A percentile compares a stretch with the other conserved stretches of the same genome.
Evolutionary conservation across 2,329 filamentous ascomycete genomes (phyloP).

Genomic region (Diplocarpon mali): DNA sequence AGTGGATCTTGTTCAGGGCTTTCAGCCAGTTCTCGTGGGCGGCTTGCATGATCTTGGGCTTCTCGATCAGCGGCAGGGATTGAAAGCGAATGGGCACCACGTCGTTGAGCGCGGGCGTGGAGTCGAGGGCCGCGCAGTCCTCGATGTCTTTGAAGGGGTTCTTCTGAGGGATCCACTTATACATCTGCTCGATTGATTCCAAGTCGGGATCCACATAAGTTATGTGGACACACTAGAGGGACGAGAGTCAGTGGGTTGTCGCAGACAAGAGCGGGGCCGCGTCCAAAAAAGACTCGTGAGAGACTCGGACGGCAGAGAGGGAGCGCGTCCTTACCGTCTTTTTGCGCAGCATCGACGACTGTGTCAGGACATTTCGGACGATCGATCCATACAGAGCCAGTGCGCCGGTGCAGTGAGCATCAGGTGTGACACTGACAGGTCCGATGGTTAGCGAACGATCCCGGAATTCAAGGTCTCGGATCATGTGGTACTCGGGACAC

Average conservation of each 20-base stretch:
- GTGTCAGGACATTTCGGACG: constrained; percentile 6
- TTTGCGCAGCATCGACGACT: background rate
- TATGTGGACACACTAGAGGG: constrained; percentile 2
- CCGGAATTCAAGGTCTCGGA: too few species aligned
- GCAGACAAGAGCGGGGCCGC: too few species aligned
- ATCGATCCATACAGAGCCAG: constrained; percentile 8
- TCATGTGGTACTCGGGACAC: too few species aligned
- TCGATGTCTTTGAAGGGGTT: constrained; percentile 3
- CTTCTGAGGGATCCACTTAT: constrained; percentile 3
- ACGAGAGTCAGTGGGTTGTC: background rate
- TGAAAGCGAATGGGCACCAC: constrained; percentile 7
- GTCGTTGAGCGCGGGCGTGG: background rate
- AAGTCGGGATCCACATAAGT: constrained; percentile 4
- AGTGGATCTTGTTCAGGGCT: constrained; percentile 8
- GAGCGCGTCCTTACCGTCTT: background rate
- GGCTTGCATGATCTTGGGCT: constrained; percentile 6
- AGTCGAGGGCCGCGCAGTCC: constrained; percentile 3
- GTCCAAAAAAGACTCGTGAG: too few species aligned
- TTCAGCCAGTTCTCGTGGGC: constrained; percentile 1
- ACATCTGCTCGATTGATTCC: constrained; percentile 8
- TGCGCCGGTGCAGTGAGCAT: constrained; percentile 5
- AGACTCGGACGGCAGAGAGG: too few species aligned
- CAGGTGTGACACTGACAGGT: constrained; percentile 2
- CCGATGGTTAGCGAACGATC: too few species aligned
- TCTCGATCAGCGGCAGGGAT: constrained; percentile 3